Evolutionary conservation across 148 eudicot genomes (phyloP), one percentile per base, ranked within the genome.

Genomic region (Nyssa sinensis): DNA sequence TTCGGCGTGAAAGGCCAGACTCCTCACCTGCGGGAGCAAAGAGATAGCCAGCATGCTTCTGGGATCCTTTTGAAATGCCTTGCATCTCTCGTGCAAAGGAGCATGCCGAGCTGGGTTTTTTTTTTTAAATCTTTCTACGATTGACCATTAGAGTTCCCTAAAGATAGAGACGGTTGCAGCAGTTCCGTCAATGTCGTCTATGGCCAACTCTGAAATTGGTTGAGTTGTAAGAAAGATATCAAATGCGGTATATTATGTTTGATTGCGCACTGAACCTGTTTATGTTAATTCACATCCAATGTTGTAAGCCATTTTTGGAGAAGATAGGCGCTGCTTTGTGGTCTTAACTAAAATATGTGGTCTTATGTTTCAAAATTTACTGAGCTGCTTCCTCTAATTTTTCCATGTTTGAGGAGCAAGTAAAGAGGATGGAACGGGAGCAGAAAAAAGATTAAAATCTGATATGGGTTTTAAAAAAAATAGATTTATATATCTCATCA

Each of bases 1-100:
- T 90, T 65, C 95, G 82, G 72, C 87, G 82, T 35, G 89, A 70
- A 37, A 81, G 33, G 80, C 69, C 77, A 6, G 88, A 72, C 3
- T 63, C 67, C 19, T 79, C 81, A 41, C 21, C 81, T 28, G 33
- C 64, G 13, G 70, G 73, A 66, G 55, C 60, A 62, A 69, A 72
- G 27, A 65, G 69, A 68, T 84, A 75, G 78, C 11, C 29, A 17
- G 51, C 16, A n/a, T 21, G 6, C 8, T 57, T 24, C 30, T 5
- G 1, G 29, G 62, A 55, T 34, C 41, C 47, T 64, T 64, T 9
- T 4, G 12, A 28, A 24, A 17, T 3, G 7, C 1, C n/a, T 13
- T 34, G 51, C 51, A 44, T 44, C 16, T 44, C 1, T 44, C 51
- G 12, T 44, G 17, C 12, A 1, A 44, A 44, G 51, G 51, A 44